Percentiles rank a stretch among this genome's conserved stretches.
Conservation (phyloP, 2,329 filamentous ascomycete species). For the Colletotrichum nymphaeae region DNA sequence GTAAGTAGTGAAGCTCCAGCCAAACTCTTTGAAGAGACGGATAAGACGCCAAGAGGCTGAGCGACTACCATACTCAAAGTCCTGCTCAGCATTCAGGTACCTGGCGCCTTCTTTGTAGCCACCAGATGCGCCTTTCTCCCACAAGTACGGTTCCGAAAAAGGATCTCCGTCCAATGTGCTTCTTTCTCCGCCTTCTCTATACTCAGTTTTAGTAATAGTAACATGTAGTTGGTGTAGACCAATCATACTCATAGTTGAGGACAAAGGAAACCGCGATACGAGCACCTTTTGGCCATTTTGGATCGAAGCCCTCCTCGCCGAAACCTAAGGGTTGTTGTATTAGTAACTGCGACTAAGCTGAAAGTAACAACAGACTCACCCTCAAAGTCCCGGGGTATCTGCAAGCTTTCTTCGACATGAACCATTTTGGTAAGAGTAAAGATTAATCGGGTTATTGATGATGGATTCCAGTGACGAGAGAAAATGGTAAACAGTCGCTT, state of each 20-base stretch:
- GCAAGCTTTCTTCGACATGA: slow-evolving; percentile 10
- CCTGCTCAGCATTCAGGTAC: slow-evolving; percentile 40
- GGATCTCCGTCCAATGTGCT: slow-evolving; percentile 41
- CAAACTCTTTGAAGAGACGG: slow-evolving; percentile 53
- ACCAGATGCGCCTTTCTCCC: slow-evolving; percentile 41
- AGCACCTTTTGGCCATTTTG: slow-evolving; percentile 39
- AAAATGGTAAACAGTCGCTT: neutral
- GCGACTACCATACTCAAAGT: slow-evolving; percentile 41
- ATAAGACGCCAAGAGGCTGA: slow-evolving; percentile 50
- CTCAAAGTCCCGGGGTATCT: slow-evolving; percentile 40
- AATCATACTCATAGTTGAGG: slow-evolving; percentile 39
- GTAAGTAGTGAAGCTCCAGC: slow-evolving; percentile 55
- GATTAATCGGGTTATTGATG: neutral
- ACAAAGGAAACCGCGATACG: slow-evolving; percentile 40
- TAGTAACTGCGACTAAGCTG: neutral
- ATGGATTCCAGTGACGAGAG: too few relatives aligned
- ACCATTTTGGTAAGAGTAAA: neutral
- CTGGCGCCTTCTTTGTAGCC: slow-evolving; percentile 38
- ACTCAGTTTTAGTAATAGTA: too few relatives aligned
- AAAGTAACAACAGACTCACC: slow-evolving; percentile 19
- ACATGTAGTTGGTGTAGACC: too few relatives aligned
- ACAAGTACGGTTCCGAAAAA: slow-evolving; percentile 39
- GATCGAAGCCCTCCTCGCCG: slow-evolving; percentile 39
- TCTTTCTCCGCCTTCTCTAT: slow-evolving; percentile 42
- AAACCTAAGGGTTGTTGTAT: slow-evolving; percentile 28